These are phyloP conservation scores for Digitaria exilis DNA, from an alignment of 202 grass and related monocot genomes.

Conservation along the genomic window DNA sequence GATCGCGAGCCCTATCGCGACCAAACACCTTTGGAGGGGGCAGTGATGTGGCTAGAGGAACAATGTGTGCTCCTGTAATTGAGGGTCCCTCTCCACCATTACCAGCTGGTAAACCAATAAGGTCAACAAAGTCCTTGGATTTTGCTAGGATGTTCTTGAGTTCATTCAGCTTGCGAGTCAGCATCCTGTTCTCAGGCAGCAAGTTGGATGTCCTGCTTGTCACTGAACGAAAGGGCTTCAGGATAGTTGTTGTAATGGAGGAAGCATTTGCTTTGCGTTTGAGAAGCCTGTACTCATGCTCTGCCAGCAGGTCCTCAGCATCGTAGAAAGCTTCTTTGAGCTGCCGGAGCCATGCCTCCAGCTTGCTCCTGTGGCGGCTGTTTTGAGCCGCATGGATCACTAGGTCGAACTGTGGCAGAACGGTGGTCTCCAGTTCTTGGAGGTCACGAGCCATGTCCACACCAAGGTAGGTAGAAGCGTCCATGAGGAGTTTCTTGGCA, in stretches of 20 bases:
- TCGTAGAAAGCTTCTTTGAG: slow-evolving; percentile 29
- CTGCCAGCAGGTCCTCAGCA: slow-evolving; percentile 43
- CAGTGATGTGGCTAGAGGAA: background rate
- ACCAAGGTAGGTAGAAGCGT: background rate
- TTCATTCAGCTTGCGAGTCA: background rate
- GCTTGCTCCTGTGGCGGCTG: background rate
- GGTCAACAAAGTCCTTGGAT: background rate
- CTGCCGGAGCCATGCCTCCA: slow-evolving; percentile 27
- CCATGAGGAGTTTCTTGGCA: background rate
- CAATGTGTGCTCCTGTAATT: background rate
- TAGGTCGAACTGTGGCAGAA: slow-evolving; percentile 27
- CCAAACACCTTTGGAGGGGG: background rate
- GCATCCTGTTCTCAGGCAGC: background rate
- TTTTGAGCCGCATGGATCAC: slow-evolving; percentile 37
- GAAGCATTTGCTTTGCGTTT: background rate
- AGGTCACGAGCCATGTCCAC: background rate
- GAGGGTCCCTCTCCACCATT: rapidly evolving
- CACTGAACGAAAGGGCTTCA: background rate
- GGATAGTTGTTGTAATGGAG: background rate
- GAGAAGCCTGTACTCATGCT: slow-evolving; percentile 19
- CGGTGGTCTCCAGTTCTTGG: slow-evolving; percentile 39
- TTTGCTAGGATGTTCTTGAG: background rate
- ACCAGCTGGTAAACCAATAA: background rate
- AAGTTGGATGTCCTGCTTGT: background rate
- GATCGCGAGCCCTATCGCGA: background rate